Percentiles rank a stretch among this genome's conserved stretches.
Evolutionary conservation across 2,329 filamentous ascomycete genomes (phyloP).

Genomic region (Rhinocladiella similis): DNA sequence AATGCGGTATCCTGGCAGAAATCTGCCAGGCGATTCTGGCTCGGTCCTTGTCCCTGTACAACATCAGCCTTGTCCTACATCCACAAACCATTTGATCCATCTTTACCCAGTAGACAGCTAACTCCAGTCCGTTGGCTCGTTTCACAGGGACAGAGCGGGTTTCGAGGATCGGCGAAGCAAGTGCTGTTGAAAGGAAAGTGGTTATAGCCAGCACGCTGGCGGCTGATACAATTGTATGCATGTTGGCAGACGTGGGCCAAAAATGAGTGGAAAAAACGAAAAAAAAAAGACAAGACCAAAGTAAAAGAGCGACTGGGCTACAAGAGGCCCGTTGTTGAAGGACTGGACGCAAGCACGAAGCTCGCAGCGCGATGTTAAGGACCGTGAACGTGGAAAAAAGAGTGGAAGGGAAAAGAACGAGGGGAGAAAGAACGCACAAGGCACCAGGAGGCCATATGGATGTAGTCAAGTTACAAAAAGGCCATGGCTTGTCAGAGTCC

Average conservation of each 20-base stretch:
- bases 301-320: conserved; percentile 23
- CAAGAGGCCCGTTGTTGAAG: conserved; percentile 23
- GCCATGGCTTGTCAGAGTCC: background rate
- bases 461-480: background rate
- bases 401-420: conserved; percentile 11
- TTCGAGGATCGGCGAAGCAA: conserved; percentile 41
- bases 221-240: conserved; percentile 21
- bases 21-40: conserved; percentile 50
- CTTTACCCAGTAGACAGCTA: conserved; percentile 55
- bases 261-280: conserved; percentile 16
- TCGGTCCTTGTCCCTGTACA: conserved; percentile 51
- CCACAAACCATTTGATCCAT: background rate
- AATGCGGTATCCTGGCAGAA: conserved; percentile 53
- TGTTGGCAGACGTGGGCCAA: conserved; percentile 9
- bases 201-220: conserved; percentile 25
- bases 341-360: conserved; percentile 28
- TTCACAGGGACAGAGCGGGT: conserved; percentile 25
- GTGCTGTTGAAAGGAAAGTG: conserved; percentile 23
- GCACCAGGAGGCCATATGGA: conserved; percentile 23
- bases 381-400: conserved; percentile 16
- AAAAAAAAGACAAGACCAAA: conserved; percentile 10
- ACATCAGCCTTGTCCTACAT: conserved; percentile 18
- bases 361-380: conserved; percentile 17
- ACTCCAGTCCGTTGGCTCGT: conserved; percentile 36
- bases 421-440: conserved; percentile 15